phyloP scores from a whole-genome alignment of 179 eudicot genomes.

The Beta corolliflora region DNA sequence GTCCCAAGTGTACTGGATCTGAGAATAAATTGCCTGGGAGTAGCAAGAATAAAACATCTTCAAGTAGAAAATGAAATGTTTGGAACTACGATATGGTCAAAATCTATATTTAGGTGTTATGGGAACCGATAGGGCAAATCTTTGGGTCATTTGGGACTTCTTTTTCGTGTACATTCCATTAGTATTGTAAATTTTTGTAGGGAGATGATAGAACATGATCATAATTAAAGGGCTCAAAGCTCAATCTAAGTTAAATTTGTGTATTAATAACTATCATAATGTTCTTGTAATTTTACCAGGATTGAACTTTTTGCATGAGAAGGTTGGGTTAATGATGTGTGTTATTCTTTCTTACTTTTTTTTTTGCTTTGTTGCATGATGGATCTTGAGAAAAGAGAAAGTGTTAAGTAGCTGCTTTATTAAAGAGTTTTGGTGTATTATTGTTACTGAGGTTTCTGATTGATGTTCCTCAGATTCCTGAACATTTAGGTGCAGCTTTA shows the following conservation, averaged over 20 bases:
- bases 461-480: not conserved
- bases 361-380: conserved; percentile 9
- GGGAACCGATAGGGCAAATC: too few relatives aligned
- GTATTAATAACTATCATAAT: conserved; percentile 1
- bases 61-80: not conserved
- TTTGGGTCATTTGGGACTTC: too few relatives aligned
- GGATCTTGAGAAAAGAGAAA: conserved; percentile 1
- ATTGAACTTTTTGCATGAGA: not conserved
- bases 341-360: not conserved
- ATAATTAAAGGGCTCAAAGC: not conserved
- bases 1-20: conserved; percentile 47
- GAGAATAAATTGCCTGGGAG: conserved; percentile 18
- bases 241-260: not conserved
- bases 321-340: conserved; percentile 18
- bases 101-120: too few relatives aligned
- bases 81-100: not conserved
- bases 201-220: not conserved
- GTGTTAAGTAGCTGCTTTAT: conserved; percentile 13
- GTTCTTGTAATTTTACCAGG: not conserved
- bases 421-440: conserved; percentile 1
- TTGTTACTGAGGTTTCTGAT: not conserved
- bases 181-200: conserved; percentile 28
- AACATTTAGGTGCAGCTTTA: conserved; percentile 10
- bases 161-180: conserved; percentile 11
- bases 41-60: conserved; percentile 30